phyloP scores from a whole-genome alignment of 2,329 filamentous ascomycete genomes.

The Pseudomassariella vexata region DNA sequence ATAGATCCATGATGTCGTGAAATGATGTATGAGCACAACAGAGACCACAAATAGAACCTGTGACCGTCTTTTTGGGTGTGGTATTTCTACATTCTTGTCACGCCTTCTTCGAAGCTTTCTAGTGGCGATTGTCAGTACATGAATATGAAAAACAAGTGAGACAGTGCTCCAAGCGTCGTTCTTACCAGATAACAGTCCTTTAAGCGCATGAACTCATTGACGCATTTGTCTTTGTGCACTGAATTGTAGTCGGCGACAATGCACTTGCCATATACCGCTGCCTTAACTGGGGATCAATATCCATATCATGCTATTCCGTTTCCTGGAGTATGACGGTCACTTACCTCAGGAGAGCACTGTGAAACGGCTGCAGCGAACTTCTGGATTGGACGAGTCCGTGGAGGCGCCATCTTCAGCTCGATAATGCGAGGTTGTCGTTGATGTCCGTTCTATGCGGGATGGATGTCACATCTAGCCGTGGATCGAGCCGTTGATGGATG shows the following conservation, averaged over 20 bases:
- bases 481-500: too few relatives aligned
- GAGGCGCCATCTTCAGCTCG: too few relatives aligned
- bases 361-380: constrained; percentile 49
- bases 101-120: constrained; percentile 48
- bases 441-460: too few relatives aligned
- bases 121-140: constrained; percentile 4
- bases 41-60: neutral
- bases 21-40: neutral
- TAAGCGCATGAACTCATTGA: constrained; percentile 73
- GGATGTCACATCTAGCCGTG: too few relatives aligned
- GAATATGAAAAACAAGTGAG: too few relatives aligned
- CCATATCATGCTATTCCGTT: neutral
- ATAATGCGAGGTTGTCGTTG: too few relatives aligned
- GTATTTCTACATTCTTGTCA: constrained; percentile 17
- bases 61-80: neutral
- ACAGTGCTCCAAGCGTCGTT: too few relatives aligned
- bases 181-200: constrained; percentile 85
- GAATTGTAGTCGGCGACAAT: constrained; percentile 86
- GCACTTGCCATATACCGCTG: constrained; percentile 83
- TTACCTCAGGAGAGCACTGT: constrained; percentile 50
- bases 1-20: too few relatives aligned
- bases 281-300: constrained; percentile 41
- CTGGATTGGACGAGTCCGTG: constrained; percentile 43
- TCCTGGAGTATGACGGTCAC: constrained; percentile 10
- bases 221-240: constrained; percentile 85